Base-by-base conservation (phyloP, 2,329 filamentous ascomycete species). In the Neonectria magnoliae region DNA sequence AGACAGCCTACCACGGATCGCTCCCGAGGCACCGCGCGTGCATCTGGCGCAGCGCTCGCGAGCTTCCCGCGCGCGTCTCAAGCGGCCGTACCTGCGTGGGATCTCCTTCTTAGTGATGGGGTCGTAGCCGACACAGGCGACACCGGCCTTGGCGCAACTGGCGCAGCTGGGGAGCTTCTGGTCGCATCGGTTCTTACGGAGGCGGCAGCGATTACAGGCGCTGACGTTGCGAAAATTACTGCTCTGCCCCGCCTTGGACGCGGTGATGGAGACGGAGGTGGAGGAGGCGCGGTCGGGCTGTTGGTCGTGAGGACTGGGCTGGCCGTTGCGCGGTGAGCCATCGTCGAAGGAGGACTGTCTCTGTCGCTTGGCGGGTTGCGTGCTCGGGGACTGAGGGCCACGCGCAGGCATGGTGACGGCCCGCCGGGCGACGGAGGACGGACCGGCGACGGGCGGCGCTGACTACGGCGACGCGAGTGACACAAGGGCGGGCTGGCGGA, bases 41-140 rank as follows among this genome's bases (percentile, higher is more conserved):
- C 44, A 48, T 22, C 16, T 20, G 31, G 42, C 48, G 54, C 55
- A 55, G 29, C 7, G 25, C 29, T 20, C 10, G 47, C 18, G 29
- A 18, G 20, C 53, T 38, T 31, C 33, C 60, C 36, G 66, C 71
- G 67, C 65, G 51, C 51, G 42, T 52, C 31, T 44, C 20, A 41
- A 51, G 38, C 91, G 44, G 53, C 38, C 91, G 82, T 90, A 97
- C 83, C 91, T 94, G 80, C 94, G 88, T 54, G 95, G 95, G 63
- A 98, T 97, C 81, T 98, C 94, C 76, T 93, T 90, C 84, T 98
- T 98, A 25, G 93, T 97, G 75, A 98, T 97, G 36, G 95, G 94
- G 77, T 98, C 95, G 79, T 97, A 98, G 67, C 95, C 95, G 55
- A 98, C 93, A 78, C 96, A 98, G 70, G 92, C 91, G 50, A 97